Evolutionary conservation across 805 yeast genomes (phyloP), one percentile per base, ranked within the genome.

Genomic region (Millerago galiae): DNA sequence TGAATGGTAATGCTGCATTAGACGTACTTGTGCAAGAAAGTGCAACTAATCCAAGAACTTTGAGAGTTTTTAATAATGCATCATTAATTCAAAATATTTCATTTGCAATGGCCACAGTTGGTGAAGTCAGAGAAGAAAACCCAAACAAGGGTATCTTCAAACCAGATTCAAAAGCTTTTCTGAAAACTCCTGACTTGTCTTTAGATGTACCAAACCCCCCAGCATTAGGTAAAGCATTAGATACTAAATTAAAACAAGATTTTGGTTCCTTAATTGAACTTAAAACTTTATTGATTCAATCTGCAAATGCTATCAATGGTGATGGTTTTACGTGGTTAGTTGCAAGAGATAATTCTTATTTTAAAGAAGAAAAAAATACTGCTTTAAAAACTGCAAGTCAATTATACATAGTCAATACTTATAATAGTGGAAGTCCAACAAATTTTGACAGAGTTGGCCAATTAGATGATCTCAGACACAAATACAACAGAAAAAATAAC

Each of bases 271-370:
- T 87, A 9, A 76, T 73, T 13, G 95, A 88, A 59, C 81, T 93
- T 59, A 74, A 83, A 52, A 76, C 84, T 2, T 71, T 86, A 37
- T 62, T 93, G 35, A 57, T 85, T 45, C 74, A 77, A 44, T 79
- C 93, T 1, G 87, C 91, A 10, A 64, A 70, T 38, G 74, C 83
- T 4, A 75, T 88, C 47, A 78, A 82, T 47, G 97, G 98, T 39
- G 91, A 87, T 61, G 99, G 99, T 3, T 80, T 74, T 63, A 84
- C 90, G 10, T 93, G 97, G 93, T 67, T 93, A 15, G 81, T 89
- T 17, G 95, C 91, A 9, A 64, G 70, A 46, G 44, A 47, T 48
- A 14, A 28, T 54, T 16, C 53, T 44, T 37, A 39, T 39, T 35
- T 45, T 26, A 47, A 44, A 50, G 42, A 45, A 39, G 41, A 35